These are phyloP conservation scores for Blastocystis sp. DNA, from an alignment of 352 stramenopile genomes.

Conservation along the genomic window DNA sequence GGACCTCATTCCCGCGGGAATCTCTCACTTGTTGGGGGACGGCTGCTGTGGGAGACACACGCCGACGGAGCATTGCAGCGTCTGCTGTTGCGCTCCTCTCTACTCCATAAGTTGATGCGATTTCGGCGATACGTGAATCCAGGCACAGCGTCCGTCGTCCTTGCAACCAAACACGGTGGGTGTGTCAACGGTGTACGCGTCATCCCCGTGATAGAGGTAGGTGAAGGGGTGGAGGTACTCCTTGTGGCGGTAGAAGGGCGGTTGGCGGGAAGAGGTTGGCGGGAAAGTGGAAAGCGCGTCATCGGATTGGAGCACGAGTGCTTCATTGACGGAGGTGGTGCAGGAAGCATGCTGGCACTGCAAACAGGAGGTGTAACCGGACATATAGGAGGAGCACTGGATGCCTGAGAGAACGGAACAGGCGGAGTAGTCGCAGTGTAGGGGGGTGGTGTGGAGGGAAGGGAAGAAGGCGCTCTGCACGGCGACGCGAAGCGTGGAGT, in stretches of 20 bases:
- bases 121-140: constrained; percentile 9
- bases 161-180: constrained; percentile 30
- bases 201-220: constrained; percentile 26
- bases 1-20: too few relatives aligned
- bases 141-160: background rate
- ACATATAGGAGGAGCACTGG: constrained; percentile 19
- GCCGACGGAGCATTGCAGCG: constrained; percentile 3
- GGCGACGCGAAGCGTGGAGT: background rate
- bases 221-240: background rate
- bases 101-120: background rate
- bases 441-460: background rate
- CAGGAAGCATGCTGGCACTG: constrained; percentile 1
- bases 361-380: constrained; percentile 38
- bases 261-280: too few relatives aligned
- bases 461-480: background rate
- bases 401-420: background rate
- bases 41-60: background rate
- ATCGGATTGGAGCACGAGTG: background rate
- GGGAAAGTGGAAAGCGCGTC: too few relatives aligned
- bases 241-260: background rate
- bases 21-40: background rate
- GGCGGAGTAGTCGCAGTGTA: background rate
- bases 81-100: constrained; percentile 6
- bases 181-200: background rate
- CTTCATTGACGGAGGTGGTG: background rate